phyloP scores from a whole-genome alignment of 2,329 filamentous ascomycete species.

The Calonectria hawksworthii region DNA sequence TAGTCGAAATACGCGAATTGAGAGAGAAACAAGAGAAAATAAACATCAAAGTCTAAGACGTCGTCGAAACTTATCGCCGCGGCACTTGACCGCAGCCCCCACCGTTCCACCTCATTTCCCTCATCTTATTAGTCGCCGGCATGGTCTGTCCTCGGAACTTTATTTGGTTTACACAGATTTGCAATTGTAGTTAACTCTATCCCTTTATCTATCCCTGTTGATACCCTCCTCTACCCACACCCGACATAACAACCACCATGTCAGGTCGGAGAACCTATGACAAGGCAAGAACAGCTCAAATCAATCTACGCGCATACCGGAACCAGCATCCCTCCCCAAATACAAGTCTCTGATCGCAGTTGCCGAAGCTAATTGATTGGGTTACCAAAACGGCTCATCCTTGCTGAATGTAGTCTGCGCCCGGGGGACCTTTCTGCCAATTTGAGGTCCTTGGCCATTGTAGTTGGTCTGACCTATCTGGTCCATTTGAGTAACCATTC shows the following conservation, averaged over 20 bases:
- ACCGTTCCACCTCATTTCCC: neutral
- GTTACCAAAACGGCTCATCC: conserved; percentile 37
- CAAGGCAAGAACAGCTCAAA: neutral
- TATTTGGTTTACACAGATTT: neutral
- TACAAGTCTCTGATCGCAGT: neutral
- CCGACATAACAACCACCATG: neutral
- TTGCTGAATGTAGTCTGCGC: neutral
- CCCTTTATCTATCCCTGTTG: neutral
- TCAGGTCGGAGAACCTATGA: neutral
- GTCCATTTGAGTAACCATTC: conserved; percentile 51
- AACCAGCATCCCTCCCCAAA: neutral
- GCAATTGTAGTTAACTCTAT: neutral
- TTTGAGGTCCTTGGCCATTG: conserved; percentile 36
- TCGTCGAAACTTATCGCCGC: neutral
- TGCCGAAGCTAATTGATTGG: neutral
- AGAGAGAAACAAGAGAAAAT: neutral
- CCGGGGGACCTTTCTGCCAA: conserved; percentile 12
- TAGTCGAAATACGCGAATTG: neutral
- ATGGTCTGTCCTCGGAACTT: neutral
- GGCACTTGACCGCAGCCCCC: neutral
- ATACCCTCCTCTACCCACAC: neutral
- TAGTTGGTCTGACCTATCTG: conserved; percentile 46
- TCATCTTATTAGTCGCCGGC: neutral
- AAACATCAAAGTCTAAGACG: neutral
- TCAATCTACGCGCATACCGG: neutral